Evolutionary conservation across 352 stramenopile species (phyloP).

Genomic region (Phytopythium cucurbitacearum): DNA sequence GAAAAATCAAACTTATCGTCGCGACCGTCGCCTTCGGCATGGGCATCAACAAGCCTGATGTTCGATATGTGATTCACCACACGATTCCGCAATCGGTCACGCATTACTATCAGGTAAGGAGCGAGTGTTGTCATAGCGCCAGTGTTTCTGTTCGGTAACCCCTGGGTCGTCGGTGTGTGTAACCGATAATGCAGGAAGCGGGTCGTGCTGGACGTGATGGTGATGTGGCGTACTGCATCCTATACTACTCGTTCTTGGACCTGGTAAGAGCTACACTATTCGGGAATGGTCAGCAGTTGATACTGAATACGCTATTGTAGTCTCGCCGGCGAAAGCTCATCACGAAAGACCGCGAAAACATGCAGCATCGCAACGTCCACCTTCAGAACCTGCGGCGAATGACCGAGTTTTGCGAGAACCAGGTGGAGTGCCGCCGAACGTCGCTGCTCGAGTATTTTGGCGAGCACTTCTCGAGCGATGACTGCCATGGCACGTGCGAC

Average conservation of each 20-base stretch:
- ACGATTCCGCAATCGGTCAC: slow-evolving; percentile 87
- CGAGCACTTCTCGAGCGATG: slow-evolving; percentile 76
- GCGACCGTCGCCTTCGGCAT: slow-evolving; percentile 87
- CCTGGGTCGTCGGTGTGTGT: not conserved
- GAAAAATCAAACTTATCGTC: slow-evolving; percentile 88
- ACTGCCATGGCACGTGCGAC: slow-evolving; percentile 77
- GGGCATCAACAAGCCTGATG: slow-evolving; percentile 88
- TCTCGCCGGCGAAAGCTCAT: slow-evolving; percentile 69
- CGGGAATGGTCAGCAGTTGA: not conserved
- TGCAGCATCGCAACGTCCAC: slow-evolving; percentile 76
- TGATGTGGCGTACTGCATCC: slow-evolving; percentile 77
- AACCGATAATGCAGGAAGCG: slow-evolving; percentile 49
- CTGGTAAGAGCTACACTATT: slow-evolving; percentile 35
- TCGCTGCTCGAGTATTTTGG: slow-evolving; percentile 86
- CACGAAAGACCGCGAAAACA: slow-evolving; percentile 77
- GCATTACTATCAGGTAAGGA: slow-evolving; percentile 83
- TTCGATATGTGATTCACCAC: slow-evolving; percentile 88
- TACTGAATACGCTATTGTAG: slow-evolving; percentile 13
- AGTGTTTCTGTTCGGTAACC: not conserved
- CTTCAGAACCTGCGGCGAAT: slow-evolving; percentile 81
- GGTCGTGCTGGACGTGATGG: slow-evolving; percentile 79
- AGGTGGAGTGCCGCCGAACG: slow-evolving; percentile 81
- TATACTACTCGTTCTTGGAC: slow-evolving; percentile 86
- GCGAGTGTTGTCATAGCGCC: not conserved
- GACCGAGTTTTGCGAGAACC: slow-evolving; percentile 86